Evolutionary conservation across 2,329 filamentous ascomycete species (phyloP), one percentile per base, ranked within the genome.

Genomic region (Tolypocladium cylindrosporum): DNA sequence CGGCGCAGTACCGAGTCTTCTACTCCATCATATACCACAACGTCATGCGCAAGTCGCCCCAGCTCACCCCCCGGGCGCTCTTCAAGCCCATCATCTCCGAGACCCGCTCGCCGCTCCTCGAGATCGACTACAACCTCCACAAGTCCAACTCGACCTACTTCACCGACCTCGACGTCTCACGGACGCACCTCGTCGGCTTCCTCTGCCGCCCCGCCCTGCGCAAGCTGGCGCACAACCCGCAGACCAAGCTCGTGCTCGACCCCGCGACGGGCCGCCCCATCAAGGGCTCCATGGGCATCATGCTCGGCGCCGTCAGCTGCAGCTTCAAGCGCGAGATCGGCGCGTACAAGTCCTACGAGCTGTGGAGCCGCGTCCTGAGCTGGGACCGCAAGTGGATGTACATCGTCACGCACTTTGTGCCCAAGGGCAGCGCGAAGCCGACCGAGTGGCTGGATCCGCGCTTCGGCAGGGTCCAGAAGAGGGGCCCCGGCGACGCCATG

Each of bases 131-230:
- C 76, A 93, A 94, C 75, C 68, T 91, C 50, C 89, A 93, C 79
- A 91, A 92, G 71, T 86, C 86, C 61, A 90, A 91, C 75, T 85
- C 83, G 65, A 96, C 91, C 37, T 96, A 95, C 77, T 96, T 96
- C 69, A 78, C 85, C 63, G 91, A 96, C 72, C 84, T 95, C 63
- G 91, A 96, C 72, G 82, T 93, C 60, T 85, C 88, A 43, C 88
- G 94, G 58, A 89, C 89, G 0, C 89, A 95, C 62, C 83, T 94
- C 10, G 84, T 95, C 56, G 87, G 85, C 54, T 83, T 86, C 63
- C 75, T 92, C 2, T 76, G 87, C 56, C 81, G 79, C 24, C 79
- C 81, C 0, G 62, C 53, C n/a, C 56, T 64, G 55, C 59, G 57
- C 56, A 60, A 54, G 56, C 61, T 64, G 40, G 34, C 59, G 11